Evolutionary conservation across 306 rosid genomes (phyloP).

Genomic region (Trichosanthes truncata): DNA sequence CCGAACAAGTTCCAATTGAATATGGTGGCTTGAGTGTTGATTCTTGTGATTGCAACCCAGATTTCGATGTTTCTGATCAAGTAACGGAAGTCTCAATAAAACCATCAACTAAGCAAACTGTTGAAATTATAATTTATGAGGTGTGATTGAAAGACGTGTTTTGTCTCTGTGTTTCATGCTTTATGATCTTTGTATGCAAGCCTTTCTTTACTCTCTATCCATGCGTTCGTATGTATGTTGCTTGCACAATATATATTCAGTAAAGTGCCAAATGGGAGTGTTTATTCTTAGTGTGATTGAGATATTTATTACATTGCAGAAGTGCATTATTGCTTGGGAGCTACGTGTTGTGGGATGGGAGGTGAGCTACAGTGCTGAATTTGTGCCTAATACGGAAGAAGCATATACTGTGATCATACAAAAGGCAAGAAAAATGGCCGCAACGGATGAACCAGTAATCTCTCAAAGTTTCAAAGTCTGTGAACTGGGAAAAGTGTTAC

Average conservation of each 20-base stretch:
- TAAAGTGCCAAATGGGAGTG: not conserved
- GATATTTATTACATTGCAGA: constrained; percentile 34
- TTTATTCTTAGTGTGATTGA: not conserved
- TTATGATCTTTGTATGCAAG: not conserved
- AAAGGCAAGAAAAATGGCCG: constrained; percentile 60
- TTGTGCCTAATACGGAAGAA: constrained; percentile 57
- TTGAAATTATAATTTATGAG: constrained; percentile 90
- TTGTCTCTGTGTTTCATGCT: not conserved
- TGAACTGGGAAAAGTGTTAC: constrained; percentile 77
- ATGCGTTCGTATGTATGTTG: not conserved
- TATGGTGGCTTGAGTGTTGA: constrained; percentile 94
- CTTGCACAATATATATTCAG: not conserved
- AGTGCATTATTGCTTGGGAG: constrained; percentile 87
- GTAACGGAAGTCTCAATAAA: constrained; percentile 45
- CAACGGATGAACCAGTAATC: constrained; percentile 70
- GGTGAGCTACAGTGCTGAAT: constrained; percentile 74
- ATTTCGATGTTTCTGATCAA: constrained; percentile 60
- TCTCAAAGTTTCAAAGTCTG: constrained; percentile 53
- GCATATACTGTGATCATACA: constrained; percentile 59
- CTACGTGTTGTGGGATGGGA: constrained; percentile 97
- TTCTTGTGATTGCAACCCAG: constrained; percentile 86
- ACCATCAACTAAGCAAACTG: constrained; percentile 83
- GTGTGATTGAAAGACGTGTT: constrained; percentile 23
- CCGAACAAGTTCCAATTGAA: constrained; percentile 79
- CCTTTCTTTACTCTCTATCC: not conserved